Evolutionary conservation across 2,329 filamentous ascomycete genomes (phyloP), one percentile per base, ranked within the genome.

Genomic region (Clarireedia homoeocarpa): DNA sequence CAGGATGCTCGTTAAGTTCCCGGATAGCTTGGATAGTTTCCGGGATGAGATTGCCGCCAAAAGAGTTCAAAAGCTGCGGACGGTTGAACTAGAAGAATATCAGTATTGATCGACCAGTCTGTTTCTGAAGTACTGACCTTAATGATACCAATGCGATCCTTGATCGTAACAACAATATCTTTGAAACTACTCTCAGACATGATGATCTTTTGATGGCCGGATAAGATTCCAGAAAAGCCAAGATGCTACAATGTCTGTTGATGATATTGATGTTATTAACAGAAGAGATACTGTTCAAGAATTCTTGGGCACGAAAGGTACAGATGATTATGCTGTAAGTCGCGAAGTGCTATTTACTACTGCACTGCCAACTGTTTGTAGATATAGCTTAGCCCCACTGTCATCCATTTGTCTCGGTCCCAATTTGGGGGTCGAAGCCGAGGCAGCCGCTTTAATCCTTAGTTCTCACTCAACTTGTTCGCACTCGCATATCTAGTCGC

Each of bases 1-100:
- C 71, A 3, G 75, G 75, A 59, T 78, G 70, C 36, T 74, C 69
- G 60, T 78, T 71, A 4, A 78, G 67, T 38, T 72, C 69, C 56
- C 75, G 66, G 1, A 78, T 65, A 0, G 74, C 75, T 4, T 66
- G 67, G 24, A 77, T 71, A 6, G 69, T 69, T 48, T 77, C 74
- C 4, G 67, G 46, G 47, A 77, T 70, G 6, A 78, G 58, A 51
- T 71, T 74, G 14, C 73, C 74, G 39, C 74, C 73, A 50, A 78
- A 77, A 1, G 75, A 71, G 63, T 78, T 78, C 42, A 78, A 70
- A 2, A 68, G 65, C 61, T 74, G 73, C 10, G 76, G 75, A 3
- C 76, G 72, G 65, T 78, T 78, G 64, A 78, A 72, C 74, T 72
- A 26, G 4, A 42, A 6, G 14, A 15, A 10, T 24, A 24, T 59